phyloP scores from a whole-genome alignment of 176 grass and related monocot species.

The Cymbopogon citratus region DNA sequence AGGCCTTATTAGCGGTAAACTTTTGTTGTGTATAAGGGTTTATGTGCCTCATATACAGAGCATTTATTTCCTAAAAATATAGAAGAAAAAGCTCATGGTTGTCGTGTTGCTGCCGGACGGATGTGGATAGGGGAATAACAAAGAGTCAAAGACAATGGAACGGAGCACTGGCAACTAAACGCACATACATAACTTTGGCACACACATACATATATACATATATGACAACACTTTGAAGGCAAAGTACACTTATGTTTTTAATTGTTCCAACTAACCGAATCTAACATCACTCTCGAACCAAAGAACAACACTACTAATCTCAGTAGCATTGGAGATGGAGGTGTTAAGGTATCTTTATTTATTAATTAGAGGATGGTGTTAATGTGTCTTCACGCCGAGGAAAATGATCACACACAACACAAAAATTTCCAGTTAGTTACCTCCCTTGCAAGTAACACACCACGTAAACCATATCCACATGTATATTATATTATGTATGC shows the following conservation, averaged over 20 bases:
- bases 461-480: background rate
- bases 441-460: conserved; percentile 34
- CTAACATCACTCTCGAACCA: conserved; percentile 18
- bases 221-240: conserved; percentile 39
- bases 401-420: conserved; percentile 1
- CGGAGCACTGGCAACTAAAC: background rate
- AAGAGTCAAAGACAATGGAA: background rate
- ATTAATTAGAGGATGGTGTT: background rate
- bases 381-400: conserved; percentile 35
- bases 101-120: background rate
- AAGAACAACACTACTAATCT: conserved; percentile 10
- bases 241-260: conserved; percentile 33
- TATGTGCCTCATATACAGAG: too few species aligned
- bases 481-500: too few species aligned
- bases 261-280: conserved; percentile 27
- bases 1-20: background rate
- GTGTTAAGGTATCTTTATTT: conserved; percentile 29
- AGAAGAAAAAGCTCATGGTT: background rate
- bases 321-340: background rate
- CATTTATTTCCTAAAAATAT: too few species aligned
- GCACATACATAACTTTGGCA: background rate
- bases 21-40: background rate
- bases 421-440: background rate
- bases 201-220: background rate
- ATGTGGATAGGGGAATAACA: background rate